These are phyloP conservation scores for Coemansia umbellata DNA, from an alignment of 192 early-diverging fungal genomes.

Conservation along the genomic window DNA sequence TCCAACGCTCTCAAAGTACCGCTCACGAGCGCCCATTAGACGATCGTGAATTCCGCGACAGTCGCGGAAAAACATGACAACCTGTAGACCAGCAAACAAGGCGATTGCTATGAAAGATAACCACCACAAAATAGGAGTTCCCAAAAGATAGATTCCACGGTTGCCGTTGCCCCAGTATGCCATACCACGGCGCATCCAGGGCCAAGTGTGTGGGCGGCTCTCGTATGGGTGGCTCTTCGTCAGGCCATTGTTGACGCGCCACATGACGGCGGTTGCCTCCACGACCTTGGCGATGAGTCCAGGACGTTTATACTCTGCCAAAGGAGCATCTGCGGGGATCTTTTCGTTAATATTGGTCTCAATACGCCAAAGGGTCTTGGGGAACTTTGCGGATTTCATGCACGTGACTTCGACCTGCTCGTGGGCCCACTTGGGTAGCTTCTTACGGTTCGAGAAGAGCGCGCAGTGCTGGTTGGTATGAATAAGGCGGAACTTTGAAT, in stretches of 20 bases:
- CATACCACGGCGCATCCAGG: constrained; percentile 79
- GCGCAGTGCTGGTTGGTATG: constrained; percentile 73
- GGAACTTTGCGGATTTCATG: constrained; percentile 70
- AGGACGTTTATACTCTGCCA: constrained; percentile 59
- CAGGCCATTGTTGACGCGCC: constrained; percentile 79
- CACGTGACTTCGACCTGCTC: constrained; percentile 92
- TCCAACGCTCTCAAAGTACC: constrained; percentile 56
- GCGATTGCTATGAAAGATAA: constrained; percentile 57
- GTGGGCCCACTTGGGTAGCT: constrained; percentile 91
- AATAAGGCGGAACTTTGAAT: constrained; percentile 69
- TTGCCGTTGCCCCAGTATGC: constrained; percentile 74
- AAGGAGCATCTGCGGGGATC: constrained; percentile 57
- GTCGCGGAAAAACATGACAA: constrained; percentile 54
- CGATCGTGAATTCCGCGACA: constrained; percentile 52
- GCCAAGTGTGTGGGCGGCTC: constrained; percentile 85
- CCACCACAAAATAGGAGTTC: constrained; percentile 88
- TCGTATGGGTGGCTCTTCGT: constrained; percentile 92
- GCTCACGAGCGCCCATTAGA: constrained; percentile 37
- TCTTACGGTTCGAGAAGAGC: constrained; percentile 72
- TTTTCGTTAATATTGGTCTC: constrained; percentile 60
- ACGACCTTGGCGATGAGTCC: constrained; percentile 82
- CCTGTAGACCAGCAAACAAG: constrained; percentile 57
- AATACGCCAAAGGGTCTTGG: constrained; percentile 75
- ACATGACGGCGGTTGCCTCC: constrained; percentile 89
- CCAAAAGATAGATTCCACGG: constrained; percentile 83